Conservation (phyloP, 75 land plant genomes). For the Selaginella tamariscina region DNA sequence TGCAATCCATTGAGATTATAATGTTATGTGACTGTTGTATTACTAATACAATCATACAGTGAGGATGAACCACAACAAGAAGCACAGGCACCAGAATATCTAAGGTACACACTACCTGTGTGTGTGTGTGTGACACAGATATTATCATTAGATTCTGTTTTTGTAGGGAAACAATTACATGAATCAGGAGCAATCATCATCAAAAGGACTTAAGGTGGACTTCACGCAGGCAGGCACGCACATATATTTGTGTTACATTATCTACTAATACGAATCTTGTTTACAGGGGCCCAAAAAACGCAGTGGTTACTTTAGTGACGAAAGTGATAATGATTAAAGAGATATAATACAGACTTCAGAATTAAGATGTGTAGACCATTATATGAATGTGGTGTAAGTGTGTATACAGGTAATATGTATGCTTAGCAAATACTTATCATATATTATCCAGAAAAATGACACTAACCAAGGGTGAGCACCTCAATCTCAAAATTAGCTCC, state of each 20-base stretch:
- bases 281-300: slow-evolving; percentile 27
- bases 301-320: slow-evolving; percentile 81
- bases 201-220: slow-evolving; percentile 27
- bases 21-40: no score
- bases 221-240: no score
- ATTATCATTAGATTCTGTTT: neutral
- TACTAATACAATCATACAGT: no score
- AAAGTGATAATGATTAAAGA: slow-evolving; percentile 59
- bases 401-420: no score
- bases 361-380: no score
- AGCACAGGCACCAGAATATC: no score
- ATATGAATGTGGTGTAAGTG: no score
- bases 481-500: slow-evolving; percentile 80
- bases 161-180: slow-evolving; percentile 12
- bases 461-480: slow-evolving; percentile 41
- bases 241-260: neutral
- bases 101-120: no score
- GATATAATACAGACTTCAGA: neutral
- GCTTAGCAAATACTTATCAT: neutral
- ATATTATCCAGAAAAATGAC: no score
- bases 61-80: no score
- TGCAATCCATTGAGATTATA: no score
- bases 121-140: no score
- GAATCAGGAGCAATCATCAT: slow-evolving; percentile 16
- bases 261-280: neutral